Conservation (phyloP, 345 rosid species). For the Eucalyptus sp. region DNA sequence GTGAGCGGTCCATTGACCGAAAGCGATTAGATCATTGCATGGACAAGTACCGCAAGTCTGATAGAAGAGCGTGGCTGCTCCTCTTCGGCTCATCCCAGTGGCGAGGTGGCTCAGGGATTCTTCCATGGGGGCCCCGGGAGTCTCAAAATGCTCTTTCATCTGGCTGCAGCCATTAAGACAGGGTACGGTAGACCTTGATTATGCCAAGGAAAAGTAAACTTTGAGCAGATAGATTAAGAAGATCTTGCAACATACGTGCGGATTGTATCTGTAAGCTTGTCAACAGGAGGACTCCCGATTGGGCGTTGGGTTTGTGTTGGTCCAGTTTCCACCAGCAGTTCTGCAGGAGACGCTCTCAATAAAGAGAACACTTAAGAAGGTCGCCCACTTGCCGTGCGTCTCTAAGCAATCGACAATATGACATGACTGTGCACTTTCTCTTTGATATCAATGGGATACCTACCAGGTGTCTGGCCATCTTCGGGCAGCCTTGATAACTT, state of each 20-base stretch:
- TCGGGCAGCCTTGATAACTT: constrained; percentile 38
- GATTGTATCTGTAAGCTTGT: constrained; percentile 60
- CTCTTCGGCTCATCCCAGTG: constrained; percentile 53
- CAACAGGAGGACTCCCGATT: constrained; percentile 19
- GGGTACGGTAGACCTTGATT: not conserved
- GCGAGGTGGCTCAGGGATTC: constrained; percentile 66
- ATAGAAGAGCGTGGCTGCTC: constrained; percentile 76
- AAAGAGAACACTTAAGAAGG: not conserved
- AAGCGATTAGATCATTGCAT: not conserved
- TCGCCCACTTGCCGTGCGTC: not conserved
- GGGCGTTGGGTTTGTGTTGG: constrained; percentile 62
- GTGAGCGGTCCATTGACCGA: not conserved
- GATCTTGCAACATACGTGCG: constrained; percentile 24
- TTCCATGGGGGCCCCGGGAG: constrained; percentile 55
- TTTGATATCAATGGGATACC: not conserved
- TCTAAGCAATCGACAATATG: not conserved
- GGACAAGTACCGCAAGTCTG: constrained; percentile 60
- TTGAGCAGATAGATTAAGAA: not conserved
- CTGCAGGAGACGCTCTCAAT: constrained; percentile 9
- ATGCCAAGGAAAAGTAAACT: not conserved
- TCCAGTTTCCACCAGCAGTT: constrained; percentile 63
- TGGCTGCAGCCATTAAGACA: constrained; percentile 28
- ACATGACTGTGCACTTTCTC: not conserved
- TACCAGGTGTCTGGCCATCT: constrained; percentile 43
- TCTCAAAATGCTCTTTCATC: constrained; percentile 67